Evolutionary conservation across 2,329 filamentous ascomycete genomes (phyloP).

Genomic region (Sclerotinia minor): DNA sequence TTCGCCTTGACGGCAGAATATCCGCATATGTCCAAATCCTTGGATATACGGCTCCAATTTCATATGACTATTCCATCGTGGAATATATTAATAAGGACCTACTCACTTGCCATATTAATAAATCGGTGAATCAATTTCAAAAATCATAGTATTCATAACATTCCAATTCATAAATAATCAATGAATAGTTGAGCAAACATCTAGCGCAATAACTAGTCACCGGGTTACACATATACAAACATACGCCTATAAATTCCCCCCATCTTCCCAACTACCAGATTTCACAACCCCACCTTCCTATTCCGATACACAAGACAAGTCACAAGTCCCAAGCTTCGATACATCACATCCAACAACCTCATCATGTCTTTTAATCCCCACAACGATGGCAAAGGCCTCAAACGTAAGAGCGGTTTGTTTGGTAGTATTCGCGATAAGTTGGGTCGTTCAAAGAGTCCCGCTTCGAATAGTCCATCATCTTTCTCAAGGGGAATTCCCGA

Average conservation of each 20-base stretch:
- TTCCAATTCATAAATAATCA: background rate
- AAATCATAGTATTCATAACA: background rate
- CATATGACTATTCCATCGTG: background rate
- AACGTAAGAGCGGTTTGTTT: constrained; percentile 1
- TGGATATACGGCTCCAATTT: background rate
- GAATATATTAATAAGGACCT: constrained; percentile 2
- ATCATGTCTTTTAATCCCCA: constrained; percentile 17
- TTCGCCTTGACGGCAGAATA: constrained; percentile 19
- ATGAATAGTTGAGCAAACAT: background rate
- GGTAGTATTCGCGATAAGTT: constrained; percentile 12
- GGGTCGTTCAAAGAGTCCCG: constrained; percentile 12
- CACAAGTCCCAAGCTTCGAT: background rate
- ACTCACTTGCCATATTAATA: background rate
- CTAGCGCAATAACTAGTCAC: background rate
- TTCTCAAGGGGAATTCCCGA: background rate
- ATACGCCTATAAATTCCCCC: background rate
- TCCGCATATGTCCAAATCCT: background rate
- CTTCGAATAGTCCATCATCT: background rate
- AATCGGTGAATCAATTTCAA: background rate
- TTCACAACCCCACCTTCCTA: constrained; percentile 20
- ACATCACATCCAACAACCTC: background rate
- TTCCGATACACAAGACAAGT: background rate
- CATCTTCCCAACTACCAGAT: constrained; percentile 1
- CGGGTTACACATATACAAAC: background rate
- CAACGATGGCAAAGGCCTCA: background rate